These are phyloP conservation scores for Umbelopsis isabellina DNA, from an alignment of 192 early-diverging fungal species.

Conservation along the genomic window DNA sequence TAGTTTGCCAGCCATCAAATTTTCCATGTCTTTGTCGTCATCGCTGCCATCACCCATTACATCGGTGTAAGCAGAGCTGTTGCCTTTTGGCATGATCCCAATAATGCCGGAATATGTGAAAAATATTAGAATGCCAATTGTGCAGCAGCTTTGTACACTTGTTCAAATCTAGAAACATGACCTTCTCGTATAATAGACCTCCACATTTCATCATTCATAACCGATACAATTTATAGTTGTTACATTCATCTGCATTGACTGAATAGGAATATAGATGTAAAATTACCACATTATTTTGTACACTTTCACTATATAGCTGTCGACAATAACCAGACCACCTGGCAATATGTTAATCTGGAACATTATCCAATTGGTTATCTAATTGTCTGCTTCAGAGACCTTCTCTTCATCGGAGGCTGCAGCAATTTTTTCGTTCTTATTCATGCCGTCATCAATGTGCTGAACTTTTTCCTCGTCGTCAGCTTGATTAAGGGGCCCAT, in stretches of 20 bases:
- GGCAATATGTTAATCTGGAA: too few species aligned
- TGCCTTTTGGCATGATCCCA: conserved; percentile 51
- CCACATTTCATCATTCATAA: too few species aligned
- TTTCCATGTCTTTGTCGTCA: conserved; percentile 82
- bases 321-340: too few species aligned
- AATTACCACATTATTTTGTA: too few species aligned
- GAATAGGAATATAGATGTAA: too few species aligned
- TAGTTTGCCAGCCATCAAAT: conserved; percentile 87
- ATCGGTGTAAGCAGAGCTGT: conserved; percentile 66
- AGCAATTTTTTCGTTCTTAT: not conserved
- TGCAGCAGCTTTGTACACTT: not conserved
- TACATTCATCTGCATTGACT: too few species aligned
- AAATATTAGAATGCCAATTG: not conserved
- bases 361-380: too few species aligned
- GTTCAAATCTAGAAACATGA: not conserved
- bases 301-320: too few species aligned
- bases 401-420: not conserved
- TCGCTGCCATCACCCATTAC: conserved; percentile 74
- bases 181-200: too few species aligned
- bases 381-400: too few species aligned
- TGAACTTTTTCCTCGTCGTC: not conserved
- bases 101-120: conserved; percentile 15
- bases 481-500: conserved; percentile 1
- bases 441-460: not conserved
- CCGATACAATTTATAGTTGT: too few species aligned